Base-by-base conservation (phyloP, 352 stramenopile genomes). In the Phytophthora tentaculata region DNA sequence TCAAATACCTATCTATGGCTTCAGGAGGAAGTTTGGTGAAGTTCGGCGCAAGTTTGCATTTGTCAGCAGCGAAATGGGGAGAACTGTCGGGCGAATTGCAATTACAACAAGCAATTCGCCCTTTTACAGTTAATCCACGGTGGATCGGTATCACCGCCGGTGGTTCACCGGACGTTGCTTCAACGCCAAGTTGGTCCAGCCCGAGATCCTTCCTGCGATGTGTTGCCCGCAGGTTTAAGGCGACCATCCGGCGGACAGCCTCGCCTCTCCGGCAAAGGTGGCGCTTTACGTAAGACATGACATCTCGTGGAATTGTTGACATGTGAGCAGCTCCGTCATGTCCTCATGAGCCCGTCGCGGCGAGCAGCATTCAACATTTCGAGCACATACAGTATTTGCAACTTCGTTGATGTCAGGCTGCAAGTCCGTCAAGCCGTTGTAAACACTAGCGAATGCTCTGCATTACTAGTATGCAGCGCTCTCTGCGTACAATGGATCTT, bases 201-300 rank as follows among this genome's bases (percentile, higher is more conserved):
- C 20, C 49, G 45, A 56, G 59, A 73, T 73, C 24, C 52, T 68
- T 43, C 51, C 20, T 32, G 52, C 59, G 65, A 73, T 69, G 43
- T 64, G 65, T 60, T 64, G 64, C 57, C 50, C 37, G 37, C 37
- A n/a, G 24, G 35, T 37, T 35, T n/a, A 64, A 32, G 56, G 17
- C 8, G 45, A 19, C 55, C 55, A 5, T 54, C 52, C n/a, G 56
- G 63, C 29, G 29, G 63, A 66, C 56, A 71, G 63, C 29, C 56
- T 57, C 49, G 13, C 37, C 54, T 14, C n/a, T 12, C n/a, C 19
- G 14, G 52, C 52, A 53, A 52, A 54, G 41, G 37, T 29, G 41
- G 44, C 41, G 14, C 26, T 13, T 22, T 28, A 61, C 47, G 50
- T 62, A 67, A 56, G 56, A 61, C 56, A 67, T 71, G 49, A 41